Evolutionary conservation across 2,329 filamentous ascomycete species (phyloP).

Genomic region (Pseudogymnoascus verrucosus): DNA sequence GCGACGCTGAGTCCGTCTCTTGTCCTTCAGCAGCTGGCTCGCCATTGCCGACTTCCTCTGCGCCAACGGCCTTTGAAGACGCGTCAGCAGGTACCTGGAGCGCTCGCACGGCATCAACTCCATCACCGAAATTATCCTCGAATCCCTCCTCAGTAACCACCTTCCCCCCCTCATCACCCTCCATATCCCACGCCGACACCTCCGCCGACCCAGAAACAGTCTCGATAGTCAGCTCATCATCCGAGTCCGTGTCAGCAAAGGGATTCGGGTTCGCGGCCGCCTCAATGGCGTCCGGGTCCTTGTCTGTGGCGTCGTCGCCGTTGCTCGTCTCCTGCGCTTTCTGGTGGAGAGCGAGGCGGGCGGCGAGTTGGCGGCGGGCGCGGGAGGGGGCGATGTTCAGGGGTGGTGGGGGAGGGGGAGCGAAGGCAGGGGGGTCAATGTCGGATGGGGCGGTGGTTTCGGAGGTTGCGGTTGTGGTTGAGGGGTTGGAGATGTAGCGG

Average conservation of each 20-base stretch:
- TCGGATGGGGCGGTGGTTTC: slow-evolving; percentile 33
- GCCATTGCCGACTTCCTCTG: neutral
- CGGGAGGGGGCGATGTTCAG: slow-evolving; percentile 81
- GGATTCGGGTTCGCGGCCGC: slow-evolving; percentile 21
- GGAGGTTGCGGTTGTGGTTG: slow-evolving; percentile 27
- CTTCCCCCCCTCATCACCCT: neutral
- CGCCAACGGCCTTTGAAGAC: neutral
- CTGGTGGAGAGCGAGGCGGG: slow-evolving; percentile 70
- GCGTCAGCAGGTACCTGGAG: neutral
- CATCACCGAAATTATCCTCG: neutral
- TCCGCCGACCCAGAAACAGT: neutral
- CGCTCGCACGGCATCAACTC: neutral
- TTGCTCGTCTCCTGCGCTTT: slow-evolving; percentile 30
- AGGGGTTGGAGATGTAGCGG: slow-evolving; percentile 28
- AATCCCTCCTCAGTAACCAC: neutral
- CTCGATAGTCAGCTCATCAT: slow-evolving; percentile 22
- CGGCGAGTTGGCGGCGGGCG: slow-evolving; percentile 83
- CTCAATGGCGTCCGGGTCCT: slow-evolving; percentile 15
- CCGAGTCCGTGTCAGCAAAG: slow-evolving; percentile 23
- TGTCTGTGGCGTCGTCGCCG: slow-evolving; percentile 16
- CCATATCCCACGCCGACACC: neutral
- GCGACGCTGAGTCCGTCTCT: neutral
- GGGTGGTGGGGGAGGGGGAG: slow-evolving; percentile 64
- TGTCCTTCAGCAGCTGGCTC: neutral
- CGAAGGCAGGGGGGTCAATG: slow-evolving; percentile 46